Evolutionary conservation across 345 rosid species (phyloP).

Genomic region (Excoecaria agallocha): DNA sequence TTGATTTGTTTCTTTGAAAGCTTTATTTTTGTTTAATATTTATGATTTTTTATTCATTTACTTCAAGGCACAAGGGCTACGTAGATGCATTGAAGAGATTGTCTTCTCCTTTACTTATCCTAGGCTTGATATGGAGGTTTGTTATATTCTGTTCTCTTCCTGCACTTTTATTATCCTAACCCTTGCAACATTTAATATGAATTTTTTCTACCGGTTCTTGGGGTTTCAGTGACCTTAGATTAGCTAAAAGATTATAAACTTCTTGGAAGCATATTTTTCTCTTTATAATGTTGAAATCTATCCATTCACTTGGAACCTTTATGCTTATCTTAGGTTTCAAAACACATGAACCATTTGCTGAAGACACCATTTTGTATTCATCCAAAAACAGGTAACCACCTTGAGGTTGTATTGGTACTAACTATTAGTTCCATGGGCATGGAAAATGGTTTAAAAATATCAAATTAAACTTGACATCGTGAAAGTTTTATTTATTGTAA

Average conservation of each 20-base stretch:
- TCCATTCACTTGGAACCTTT: slow-evolving; percentile 6
- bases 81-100: slow-evolving; percentile 83
- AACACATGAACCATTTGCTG: slow-evolving; percentile 92
- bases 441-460: neutral
- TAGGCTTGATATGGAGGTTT: slow-evolving; percentile 93
- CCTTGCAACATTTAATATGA: neutral
- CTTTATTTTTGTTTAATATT: neutral
- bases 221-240: neutral
- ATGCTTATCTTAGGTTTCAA: slow-evolving; percentile 63
- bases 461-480: neutral
- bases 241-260: neutral
- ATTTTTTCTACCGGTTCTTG: neutral
- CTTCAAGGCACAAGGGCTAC: slow-evolving; percentile 62
- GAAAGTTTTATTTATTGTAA: neutral
- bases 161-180: neutral
- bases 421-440: slow-evolving; percentile 3
- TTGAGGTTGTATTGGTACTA: neutral
- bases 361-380: slow-evolving; percentile 97
- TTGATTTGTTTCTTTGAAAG: slow-evolving; percentile 13
- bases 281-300: neutral
- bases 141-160: slow-evolving; percentile 11
- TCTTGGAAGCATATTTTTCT: neutral
- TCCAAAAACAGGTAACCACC: slow-evolving; percentile 75
- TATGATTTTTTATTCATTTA: neutral
- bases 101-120: slow-evolving; percentile 81